These are phyloP conservation scores for Emericellopsis terricola DNA, from an alignment of 495 filamentous ascomycete genomes.

Conservation along the genomic window DNA sequence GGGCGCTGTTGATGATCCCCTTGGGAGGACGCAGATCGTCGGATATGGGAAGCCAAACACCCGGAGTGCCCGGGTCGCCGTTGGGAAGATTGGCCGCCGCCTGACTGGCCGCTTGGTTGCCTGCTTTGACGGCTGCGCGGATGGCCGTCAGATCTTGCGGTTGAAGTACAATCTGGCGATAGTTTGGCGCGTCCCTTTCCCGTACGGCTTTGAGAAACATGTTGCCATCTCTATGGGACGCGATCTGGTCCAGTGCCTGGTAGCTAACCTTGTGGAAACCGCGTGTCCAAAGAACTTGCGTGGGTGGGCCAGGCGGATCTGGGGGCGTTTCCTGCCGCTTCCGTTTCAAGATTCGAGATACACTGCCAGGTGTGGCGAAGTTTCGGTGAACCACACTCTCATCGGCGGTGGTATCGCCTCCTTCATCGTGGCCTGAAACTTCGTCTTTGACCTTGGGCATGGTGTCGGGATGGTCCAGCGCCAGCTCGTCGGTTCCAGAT, in stretches of 20 bases:
- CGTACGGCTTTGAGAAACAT: conserved; percentile 73
- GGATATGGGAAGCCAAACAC: conserved; percentile 46
- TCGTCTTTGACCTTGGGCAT: conserved; percentile 48
- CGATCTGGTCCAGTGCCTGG: conserved; percentile 71
- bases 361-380: conserved; percentile 4
- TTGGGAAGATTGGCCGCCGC: conserved; percentile 34
- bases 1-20: conserved; percentile 83
- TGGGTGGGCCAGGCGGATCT: conserved; percentile 25
- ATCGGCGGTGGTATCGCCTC: conserved; percentile 30
- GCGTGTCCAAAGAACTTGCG: conserved; percentile 49
- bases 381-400: conserved; percentile 16
- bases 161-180: conserved; percentile 67
- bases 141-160: conserved; percentile 85
- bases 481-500: conserved; percentile 35
- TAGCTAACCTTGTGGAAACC: conserved; percentile 61
- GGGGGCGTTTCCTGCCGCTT: conserved; percentile 25
- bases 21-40: conserved; percentile 69
- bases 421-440: conserved; percentile 31
- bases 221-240: conserved; percentile 69
- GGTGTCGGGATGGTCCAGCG: conserved; percentile 24
- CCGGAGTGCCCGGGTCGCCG: conserved; percentile 25
- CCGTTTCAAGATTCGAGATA: conserved; percentile 17
- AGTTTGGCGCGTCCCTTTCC: conserved; percentile 72
- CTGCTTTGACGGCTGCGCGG: conserved; percentile 56
- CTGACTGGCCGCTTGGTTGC: conserved; percentile 52